Conservation (phyloP, 495 filamentous ascomycete genomes). For the Penicillium silybi region DNA sequence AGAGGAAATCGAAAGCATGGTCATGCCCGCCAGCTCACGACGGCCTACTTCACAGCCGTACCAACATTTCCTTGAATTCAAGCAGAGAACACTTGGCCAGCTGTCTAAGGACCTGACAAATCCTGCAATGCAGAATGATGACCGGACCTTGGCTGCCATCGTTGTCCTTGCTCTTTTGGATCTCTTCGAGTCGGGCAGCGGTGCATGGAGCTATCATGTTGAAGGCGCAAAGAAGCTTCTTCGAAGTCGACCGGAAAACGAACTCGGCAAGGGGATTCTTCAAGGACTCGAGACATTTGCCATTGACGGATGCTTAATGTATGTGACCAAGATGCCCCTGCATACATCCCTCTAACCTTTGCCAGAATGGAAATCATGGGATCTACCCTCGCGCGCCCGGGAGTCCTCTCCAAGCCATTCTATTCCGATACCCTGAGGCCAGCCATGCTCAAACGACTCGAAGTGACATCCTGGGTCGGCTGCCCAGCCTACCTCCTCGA, state of each 20-base stretch:
- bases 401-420: constrained; percentile 42
- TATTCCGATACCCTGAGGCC: constrained; percentile 39
- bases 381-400: constrained; percentile 43
- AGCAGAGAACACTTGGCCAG: constrained; percentile 41
- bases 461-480: constrained; percentile 46
- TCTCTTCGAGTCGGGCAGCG: constrained; percentile 42
- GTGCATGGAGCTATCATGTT: constrained; percentile 47
- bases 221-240: constrained; percentile 45
- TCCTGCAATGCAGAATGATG: constrained; percentile 36
- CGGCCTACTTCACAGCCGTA: constrained; percentile 31
- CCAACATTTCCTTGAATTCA: constrained; percentile 40
- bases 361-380: constrained; percentile 46
- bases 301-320: constrained; percentile 43
- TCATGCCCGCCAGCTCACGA: constrained; percentile 26
- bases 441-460: constrained; percentile 41
- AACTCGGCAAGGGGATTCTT: constrained; percentile 24
- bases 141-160: constrained; percentile 38
- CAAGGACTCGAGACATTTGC: constrained; percentile 41
- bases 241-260: constrained; percentile 24
- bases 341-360: neutral
- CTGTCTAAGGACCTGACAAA: constrained; percentile 36
- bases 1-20: constrained; percentile 27
- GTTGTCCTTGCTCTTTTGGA: constrained; percentile 43
- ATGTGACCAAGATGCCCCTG: constrained; percentile 4
- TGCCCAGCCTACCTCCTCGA: constrained; percentile 47